Conservation (phyloP, 2,329 filamentous ascomycete species). For the Colletotrichum navitas region DNA sequence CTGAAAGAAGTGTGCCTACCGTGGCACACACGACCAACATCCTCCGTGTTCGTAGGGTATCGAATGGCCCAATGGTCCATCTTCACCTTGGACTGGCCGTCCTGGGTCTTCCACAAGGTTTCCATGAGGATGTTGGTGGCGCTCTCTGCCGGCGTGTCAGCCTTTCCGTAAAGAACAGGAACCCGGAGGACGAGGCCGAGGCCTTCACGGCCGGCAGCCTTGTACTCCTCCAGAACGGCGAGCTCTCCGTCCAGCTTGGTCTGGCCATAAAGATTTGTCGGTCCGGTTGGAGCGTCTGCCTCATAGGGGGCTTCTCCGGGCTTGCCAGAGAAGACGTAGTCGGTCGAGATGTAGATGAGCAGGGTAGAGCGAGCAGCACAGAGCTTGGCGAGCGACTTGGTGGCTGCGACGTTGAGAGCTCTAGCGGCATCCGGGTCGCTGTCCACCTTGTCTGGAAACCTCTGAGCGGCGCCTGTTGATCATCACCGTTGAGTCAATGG, state of each 20-base stretch:
- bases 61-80: slow-evolving; percentile 91
- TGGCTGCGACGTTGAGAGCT: slow-evolving; percentile 80
- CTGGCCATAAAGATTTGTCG: slow-evolving; percentile 81
- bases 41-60: slow-evolving; percentile 91
- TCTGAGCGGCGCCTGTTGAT: slow-evolving; percentile 81
- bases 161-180: slow-evolving; percentile 86
- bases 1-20: slow-evolving; percentile 58
- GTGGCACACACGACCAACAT: slow-evolving; percentile 82
- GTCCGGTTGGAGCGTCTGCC: slow-evolving; percentile 70
- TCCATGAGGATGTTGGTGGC: slow-evolving; percentile 88
- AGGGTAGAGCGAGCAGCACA: slow-evolving; percentile 72
- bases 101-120: slow-evolving; percentile 79
- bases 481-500: background rate
- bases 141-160: slow-evolving; percentile 78
- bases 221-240: slow-evolving; percentile 75
- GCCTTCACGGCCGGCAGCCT: slow-evolving; percentile 61
- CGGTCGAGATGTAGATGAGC: slow-evolving; percentile 84
- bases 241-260: slow-evolving; percentile 71
- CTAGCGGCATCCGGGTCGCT: slow-evolving; percentile 81
- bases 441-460: slow-evolving; percentile 88
- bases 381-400: slow-evolving; percentile 73
- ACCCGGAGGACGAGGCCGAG: slow-evolving; percentile 80
- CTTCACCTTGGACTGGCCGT: slow-evolving; percentile 70
- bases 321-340: slow-evolving; percentile 82
- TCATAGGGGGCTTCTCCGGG: slow-evolving; percentile 89